These are phyloP conservation scores for Rhododendron griersonianum DNA, from an alignment of 148 eudicot species.

Conservation along the genomic window DNA sequence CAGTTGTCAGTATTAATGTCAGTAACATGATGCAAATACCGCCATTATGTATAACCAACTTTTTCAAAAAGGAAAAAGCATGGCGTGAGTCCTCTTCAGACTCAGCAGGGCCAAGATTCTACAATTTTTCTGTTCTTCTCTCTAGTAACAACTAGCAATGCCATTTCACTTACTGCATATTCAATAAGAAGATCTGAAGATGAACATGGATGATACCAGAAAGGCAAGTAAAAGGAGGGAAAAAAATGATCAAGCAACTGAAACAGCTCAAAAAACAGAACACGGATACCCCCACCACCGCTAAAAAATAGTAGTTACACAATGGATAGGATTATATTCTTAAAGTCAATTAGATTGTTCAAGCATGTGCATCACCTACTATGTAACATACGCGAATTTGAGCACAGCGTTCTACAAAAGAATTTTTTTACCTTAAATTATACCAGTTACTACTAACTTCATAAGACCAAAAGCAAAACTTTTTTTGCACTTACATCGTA, in stretches of 20 bases:
- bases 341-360: background rate
- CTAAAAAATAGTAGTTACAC: background rate
- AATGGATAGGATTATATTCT: background rate
- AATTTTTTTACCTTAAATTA: background rate
- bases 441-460: background rate
- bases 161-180: background rate
- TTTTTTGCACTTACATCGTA: background rate
- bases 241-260: background rate
- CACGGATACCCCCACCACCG: background rate
- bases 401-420: background rate
- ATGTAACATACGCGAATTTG: background rate
- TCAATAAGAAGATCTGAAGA: background rate
- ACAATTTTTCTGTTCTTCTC: background rate
- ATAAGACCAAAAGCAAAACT: background rate
- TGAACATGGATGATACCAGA: background rate
- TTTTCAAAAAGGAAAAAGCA: background rate
- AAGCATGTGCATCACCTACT: background rate
- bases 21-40: background rate
- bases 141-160: no score
- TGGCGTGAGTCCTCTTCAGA: background rate
- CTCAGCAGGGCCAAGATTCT: background rate
- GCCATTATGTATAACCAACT: background rate
- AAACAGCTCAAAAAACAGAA: background rate
- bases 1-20: background rate
- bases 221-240: background rate